Evolutionary conservation across 2,329 filamentous ascomycete species (phyloP).

Genomic region (Ophiocordyceps camponoti-floridani): DNA sequence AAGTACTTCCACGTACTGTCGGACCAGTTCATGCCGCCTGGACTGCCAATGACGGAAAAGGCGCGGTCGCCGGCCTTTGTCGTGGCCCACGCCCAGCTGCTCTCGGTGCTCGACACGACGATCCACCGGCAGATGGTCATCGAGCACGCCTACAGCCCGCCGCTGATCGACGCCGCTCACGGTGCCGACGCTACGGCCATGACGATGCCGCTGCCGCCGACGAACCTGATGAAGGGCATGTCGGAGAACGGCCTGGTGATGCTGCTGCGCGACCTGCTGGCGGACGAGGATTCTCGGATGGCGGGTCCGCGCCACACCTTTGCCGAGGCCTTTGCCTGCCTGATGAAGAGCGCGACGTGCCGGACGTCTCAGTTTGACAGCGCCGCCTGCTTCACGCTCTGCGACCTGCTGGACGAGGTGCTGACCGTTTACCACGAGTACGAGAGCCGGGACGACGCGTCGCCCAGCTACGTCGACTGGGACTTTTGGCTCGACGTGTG

Average conservation of each 20-base stretch:
- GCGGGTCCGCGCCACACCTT: conserved; percentile 45
- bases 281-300: conserved; percentile 20
- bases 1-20: conserved; percentile 73
- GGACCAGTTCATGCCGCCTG: conserved; percentile 49
- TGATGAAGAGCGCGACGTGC: conserved; percentile 58
- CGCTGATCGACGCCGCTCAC: conserved; percentile 24
- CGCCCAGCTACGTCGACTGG: conserved; percentile 47
- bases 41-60: conserved; percentile 33
- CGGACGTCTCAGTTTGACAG: conserved; percentile 68
- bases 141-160: conserved; percentile 23
- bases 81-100: conserved; percentile 64
- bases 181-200: conserved; percentile 49
- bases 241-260: conserved; percentile 76
- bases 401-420: conserved; percentile 76
- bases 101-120: conserved; percentile 64
- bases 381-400: conserved; percentile 72
- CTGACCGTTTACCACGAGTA: conserved; percentile 41
- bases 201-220: conserved; percentile 42
- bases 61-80: conserved; percentile 59
- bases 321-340: conserved; percentile 52
- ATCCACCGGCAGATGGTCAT: conserved; percentile 55
- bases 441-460: conserved; percentile 22
- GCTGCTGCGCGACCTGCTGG: conserved; percentile 64
- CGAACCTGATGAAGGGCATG: conserved; percentile 62
- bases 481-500: conserved; percentile 72